phyloP scores from a whole-genome alignment of 306 rosid genomes.

The Cercis canadensis region DNA sequence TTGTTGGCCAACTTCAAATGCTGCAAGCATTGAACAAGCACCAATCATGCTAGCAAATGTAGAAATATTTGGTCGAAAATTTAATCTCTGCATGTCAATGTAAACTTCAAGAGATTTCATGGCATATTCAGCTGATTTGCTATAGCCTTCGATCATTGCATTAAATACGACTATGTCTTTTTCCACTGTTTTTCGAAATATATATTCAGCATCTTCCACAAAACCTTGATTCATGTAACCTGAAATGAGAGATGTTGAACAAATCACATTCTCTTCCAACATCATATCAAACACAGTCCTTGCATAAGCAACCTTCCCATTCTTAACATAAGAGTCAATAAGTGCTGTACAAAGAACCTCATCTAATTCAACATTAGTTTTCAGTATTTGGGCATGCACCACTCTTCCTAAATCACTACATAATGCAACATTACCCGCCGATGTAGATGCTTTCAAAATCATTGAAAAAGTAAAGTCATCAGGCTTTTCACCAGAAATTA shows the following conservation, averaged over 20 bases:
- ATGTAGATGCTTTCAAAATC: constrained; percentile 78
- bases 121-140: constrained; percentile 67
- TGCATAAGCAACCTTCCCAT: constrained; percentile 60
- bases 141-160: constrained; percentile 96
- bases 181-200: constrained; percentile 61
- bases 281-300: constrained; percentile 76
- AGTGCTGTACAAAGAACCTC: constrained; percentile 85
- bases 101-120: constrained; percentile 71
- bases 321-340: constrained; percentile 73
- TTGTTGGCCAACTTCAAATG: constrained; percentile 76
- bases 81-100: constrained; percentile 69
- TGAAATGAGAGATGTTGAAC: constrained; percentile 82
- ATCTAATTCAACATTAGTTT: constrained; percentile 62
- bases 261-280: constrained; percentile 68
- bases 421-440: constrained; percentile 31
- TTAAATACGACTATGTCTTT: constrained; percentile 85
- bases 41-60: constrained; percentile 91
- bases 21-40: constrained; percentile 75
- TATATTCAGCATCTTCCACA: constrained; percentile 67
- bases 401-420: constrained; percentile 58
- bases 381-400: constrained; percentile 76
- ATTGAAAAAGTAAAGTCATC: constrained; percentile 84
- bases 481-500: constrained; percentile 62
- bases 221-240: constrained; percentile 84
- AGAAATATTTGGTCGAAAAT: constrained; percentile 76